Conservation (phyloP, 2,329 filamentous ascomycete species). For the Ciborinia camelliae region DNA sequence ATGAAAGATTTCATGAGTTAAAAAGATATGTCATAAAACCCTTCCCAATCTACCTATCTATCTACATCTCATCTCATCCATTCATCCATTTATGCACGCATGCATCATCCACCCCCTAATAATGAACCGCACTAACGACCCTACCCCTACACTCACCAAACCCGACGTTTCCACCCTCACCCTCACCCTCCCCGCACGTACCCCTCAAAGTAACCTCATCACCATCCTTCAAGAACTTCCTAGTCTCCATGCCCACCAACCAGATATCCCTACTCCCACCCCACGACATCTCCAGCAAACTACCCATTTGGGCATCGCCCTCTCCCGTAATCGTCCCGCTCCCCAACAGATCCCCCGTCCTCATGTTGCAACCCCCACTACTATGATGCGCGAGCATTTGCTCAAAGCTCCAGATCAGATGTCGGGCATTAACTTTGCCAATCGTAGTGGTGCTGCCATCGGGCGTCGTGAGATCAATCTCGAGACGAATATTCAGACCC, state of each 20-base stretch:
- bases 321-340: conserved; percentile 75
- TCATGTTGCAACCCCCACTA: conserved; percentile 71
- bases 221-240: conserved; percentile 70
- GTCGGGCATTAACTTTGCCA: conserved; percentile 56
- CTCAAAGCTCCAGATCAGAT: conserved; percentile 77
- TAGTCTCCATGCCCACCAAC: conserved; percentile 61
- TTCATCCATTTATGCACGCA: too few relatives aligned
- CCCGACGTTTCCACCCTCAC: conserved; percentile 65
- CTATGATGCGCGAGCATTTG: conserved; percentile 82
- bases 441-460: conserved; percentile 55
- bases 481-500: conserved; percentile 66
- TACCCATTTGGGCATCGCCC: conserved; percentile 54
- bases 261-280: conserved; percentile 63
- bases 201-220: conserved; percentile 67
- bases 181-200: conserved; percentile 57
- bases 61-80: too few relatives aligned
- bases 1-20: too few relatives aligned
- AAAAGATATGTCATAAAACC: too few relatives aligned
- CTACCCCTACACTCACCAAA: conserved; percentile 71
- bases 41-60: too few relatives aligned
- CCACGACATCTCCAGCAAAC: conserved; percentile 68
- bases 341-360: conserved; percentile 70
- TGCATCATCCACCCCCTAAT: too few relatives aligned
- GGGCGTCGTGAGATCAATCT: conserved; percentile 58
- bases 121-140: conserved; percentile 43